Base-by-base conservation (phyloP, 495 filamentous ascomycete species). In the Aspergillus kassunensis region DNA sequence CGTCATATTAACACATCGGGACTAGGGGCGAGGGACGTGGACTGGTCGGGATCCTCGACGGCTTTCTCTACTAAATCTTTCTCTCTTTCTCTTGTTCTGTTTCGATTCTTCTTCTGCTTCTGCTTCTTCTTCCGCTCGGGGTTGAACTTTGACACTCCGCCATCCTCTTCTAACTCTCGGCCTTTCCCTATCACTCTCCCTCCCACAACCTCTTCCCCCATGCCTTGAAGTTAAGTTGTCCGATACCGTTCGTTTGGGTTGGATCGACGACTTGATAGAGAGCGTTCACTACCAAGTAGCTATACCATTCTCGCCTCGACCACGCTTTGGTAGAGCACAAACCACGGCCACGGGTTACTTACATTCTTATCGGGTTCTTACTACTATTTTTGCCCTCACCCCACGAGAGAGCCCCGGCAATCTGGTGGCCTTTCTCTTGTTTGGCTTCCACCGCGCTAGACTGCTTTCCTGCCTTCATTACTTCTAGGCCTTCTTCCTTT, bases 1-100 rank as follows among this genome's bases (percentile, higher is more conserved):
- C 71, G 71, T 74, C 71, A 74, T 74, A 74, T 72, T 70, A 69
- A 72, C 71, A 60, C 62, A 71, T 74, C 60, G 69, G 71, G 71
- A 72, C 68, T 74, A 74, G 71, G 70, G 67, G 66, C 71, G 54
- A 63, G 61, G 36, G 61, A 61, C 55, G 58, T 64, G 58, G 61
- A 61, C 54, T 59, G 58, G 61, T 66, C 61, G 70, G 68, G 64
- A 70, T 69, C 65, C 61, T 68, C 55, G 64, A 62, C 62, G 61
- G 65, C 60, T 63, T 65, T 65, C 64, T 49, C 30, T 46, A 46
- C 44, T 46, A 20, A 35, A 23, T 57, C 56, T 55, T 57, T 31
- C 41, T 44, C 23, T 59, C 55, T 56, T 52, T 52, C 53, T 54
- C 29, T 54, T 46, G 54, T 50, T 49, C 39, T 56, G 45, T 52